Evolutionary conservation across 164 flowering plant species (phyloP), one percentile per base, ranked within the genome.

Genomic region (Annona squamosa): DNA sequence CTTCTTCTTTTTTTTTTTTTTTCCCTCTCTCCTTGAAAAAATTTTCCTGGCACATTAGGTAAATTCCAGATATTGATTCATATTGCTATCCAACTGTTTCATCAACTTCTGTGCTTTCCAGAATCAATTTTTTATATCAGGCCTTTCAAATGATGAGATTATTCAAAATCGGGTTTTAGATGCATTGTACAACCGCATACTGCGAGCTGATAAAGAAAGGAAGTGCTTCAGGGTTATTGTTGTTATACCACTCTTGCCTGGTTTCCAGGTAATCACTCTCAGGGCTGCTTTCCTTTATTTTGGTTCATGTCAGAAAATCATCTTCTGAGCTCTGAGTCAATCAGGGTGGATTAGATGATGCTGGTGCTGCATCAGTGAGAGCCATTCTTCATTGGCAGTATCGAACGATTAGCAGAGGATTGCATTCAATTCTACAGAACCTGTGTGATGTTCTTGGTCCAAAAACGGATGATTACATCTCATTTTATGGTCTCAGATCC

Each of bases 311-410:
- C 37, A 37, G 62, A 48, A 26, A 64, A 37, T 19, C 7, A 56
- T 71, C 62, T 64, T 67, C 71, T 69, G 16, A 64, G 56, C 18
- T 71, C 70, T 42, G 2, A 44, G 46, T 79, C 69, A 69, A 26
- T 76, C 85, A 95, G 99, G 99, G 98, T 19, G 99, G 99, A 74
- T 63, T 93, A 73, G 99, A 96, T 84, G 99, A 96, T 84, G 85
- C 85, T 75, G 99, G 98, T 73, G 99, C 99, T 4, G 99, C 99
- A 72, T 89, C 99, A 70, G 97, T 96, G 65, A 86, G 98, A 85
- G 97, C 99, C n/a, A 86, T 96, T 76, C 84, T 93, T 97, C 99
- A 96, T 79, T 96, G 99, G 98, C 97, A 96, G 79, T 92, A 93
- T 79, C 88, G 98, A 81, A 96, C 99, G 68, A 96, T 96, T 74